A percentile compares a stretch with the other conserved stretches of the same genome.
Evolutionary conservation across 106 monocot genomes (phyloP).

Genomic region (Chionographis japonica): DNA sequence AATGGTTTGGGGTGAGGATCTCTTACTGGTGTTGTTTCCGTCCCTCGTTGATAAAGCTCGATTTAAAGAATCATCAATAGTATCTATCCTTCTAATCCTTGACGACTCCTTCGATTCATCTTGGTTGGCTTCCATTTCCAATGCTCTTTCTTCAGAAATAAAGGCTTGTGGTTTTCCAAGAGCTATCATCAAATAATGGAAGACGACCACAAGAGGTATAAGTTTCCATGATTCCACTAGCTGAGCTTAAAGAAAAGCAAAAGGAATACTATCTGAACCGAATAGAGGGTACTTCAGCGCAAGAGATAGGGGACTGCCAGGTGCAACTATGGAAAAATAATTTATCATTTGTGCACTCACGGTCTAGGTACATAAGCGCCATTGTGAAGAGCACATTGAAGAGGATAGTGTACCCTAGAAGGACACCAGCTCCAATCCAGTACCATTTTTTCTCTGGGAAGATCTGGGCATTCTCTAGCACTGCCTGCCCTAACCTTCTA

Average conservation of each 20-base stretch:
- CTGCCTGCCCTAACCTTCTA: conserved; percentile 32
- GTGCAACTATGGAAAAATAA: too few relatives aligned
- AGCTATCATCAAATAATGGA: conserved; percentile 27
- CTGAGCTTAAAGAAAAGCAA: background rate
- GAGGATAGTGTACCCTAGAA: conserved; percentile 67
- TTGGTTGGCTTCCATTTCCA: conserved; percentile 37
- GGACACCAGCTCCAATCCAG: conserved; percentile 74
- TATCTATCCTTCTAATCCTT: conserved; percentile 16
- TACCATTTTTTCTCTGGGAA: conserved; percentile 58
- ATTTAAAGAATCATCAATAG: conserved; percentile 14
- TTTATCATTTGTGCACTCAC: conserved; percentile 34
- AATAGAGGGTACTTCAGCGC: too few relatives aligned
- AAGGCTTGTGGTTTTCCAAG: conserved; percentile 58
- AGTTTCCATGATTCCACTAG: too few relatives aligned
- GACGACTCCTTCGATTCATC: conserved; percentile 14
- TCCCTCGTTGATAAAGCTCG: conserved; percentile 21
- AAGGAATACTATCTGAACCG: background rate
- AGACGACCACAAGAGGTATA: background rate
- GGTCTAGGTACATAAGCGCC: conserved; percentile 69
- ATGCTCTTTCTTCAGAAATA: conserved; percentile 53
- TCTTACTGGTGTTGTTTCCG: conserved; percentile 31
- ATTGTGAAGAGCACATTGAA: conserved; percentile 88
- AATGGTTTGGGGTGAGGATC: background rate
- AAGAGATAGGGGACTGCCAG: too few relatives aligned
- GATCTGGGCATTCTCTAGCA: conserved; percentile 50